Percentiles rank a stretch among this genome's conserved stretches.
phyloP scores from a whole-genome alignment of 768 basidiomycete species.

The Boletus vermiculosoides region DNA sequence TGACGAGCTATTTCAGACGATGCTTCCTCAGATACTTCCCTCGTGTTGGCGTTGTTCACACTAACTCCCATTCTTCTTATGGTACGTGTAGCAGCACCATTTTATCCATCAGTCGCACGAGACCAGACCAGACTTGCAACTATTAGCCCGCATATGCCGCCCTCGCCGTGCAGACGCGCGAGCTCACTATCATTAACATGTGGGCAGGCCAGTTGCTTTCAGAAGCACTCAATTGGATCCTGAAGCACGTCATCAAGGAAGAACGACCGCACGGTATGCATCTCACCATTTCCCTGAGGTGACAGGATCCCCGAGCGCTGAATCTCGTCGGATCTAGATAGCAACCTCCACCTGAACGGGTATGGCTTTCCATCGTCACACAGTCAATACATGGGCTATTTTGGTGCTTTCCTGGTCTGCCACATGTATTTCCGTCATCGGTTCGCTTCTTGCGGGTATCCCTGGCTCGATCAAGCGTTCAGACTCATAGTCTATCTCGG shows the following conservation, averaged over 20 bases:
- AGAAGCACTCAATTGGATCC: conserved; percentile 64
- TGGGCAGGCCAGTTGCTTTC: conserved; percentile 77
- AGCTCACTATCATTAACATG: conserved; percentile 79
- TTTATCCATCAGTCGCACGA: background rate
- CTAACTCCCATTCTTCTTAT: conserved; percentile 71
- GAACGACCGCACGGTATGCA: conserved; percentile 63
- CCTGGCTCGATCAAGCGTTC: conserved; percentile 51
- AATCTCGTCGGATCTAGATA: conserved; percentile 12
- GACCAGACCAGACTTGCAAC: conserved; percentile 6
- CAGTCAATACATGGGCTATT: conserved; percentile 90
- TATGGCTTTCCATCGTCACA: conserved; percentile 90
- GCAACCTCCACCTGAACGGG: conserved; percentile 43
- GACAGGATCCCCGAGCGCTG: background rate
- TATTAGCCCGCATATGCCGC: conserved; percentile 75
- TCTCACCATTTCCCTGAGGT: background rate
- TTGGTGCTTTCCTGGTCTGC: conserved; percentile 70
- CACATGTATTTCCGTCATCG: conserved; percentile 72
- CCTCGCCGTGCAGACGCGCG: conserved; percentile 71
- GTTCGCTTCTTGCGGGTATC: conserved; percentile 53
- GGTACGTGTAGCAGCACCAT: conserved; percentile 39
- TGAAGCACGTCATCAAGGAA: conserved; percentile 68
- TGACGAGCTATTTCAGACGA: conserved; percentile 46
- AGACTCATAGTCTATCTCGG: conserved; percentile 46
- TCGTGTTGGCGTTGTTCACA: conserved; percentile 60
- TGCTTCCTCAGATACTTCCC: conserved; percentile 54